These are phyloP conservation scores for Lodderomyces oxycetoniae DNA, from an alignment of 1,139 yeast species.

Conservation along the genomic window DNA sequence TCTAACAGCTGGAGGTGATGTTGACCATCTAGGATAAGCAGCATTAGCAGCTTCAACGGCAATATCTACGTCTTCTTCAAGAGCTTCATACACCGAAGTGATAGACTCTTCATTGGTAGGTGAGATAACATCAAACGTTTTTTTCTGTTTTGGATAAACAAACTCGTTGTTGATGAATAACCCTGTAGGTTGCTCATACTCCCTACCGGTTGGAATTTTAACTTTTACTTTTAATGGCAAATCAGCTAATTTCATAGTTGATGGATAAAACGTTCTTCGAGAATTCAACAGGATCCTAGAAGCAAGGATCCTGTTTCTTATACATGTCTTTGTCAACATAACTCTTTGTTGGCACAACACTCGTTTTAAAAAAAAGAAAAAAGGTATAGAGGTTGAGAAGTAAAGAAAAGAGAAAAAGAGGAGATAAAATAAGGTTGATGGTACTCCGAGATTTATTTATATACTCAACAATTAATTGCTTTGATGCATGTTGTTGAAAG, in stretches of 20 bases:
- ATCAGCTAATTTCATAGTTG: background rate
- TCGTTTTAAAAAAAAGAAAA: too few species aligned
- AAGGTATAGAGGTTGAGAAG: too few species aligned
- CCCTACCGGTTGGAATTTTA: constrained; percentile 58
- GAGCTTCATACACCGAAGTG: constrained; percentile 64
- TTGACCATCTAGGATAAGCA: constrained; percentile 49
- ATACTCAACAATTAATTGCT: too few species aligned
- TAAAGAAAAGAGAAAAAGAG: too few species aligned
- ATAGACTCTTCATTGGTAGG: constrained; percentile 69
- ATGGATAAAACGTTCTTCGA: background rate
- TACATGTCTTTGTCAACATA: background rate
- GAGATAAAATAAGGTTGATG: too few species aligned
- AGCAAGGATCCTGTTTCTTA: background rate
- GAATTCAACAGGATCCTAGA: background rate
- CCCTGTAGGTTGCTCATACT: constrained; percentile 37
- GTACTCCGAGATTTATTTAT: too few species aligned
- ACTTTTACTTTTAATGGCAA: constrained; percentile 46
- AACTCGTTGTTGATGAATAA: constrained; percentile 66
- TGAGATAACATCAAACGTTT: constrained; percentile 54
- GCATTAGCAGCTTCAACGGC: constrained; percentile 78
- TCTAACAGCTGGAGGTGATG: constrained; percentile 44
- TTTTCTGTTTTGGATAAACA: constrained; percentile 38
- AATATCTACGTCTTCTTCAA: constrained; percentile 60
- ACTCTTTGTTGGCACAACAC: too few species aligned
- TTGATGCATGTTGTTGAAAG: too few species aligned